Conservation (phyloP, 169 alveolate genomes). For the Neospora caninum region DNA sequence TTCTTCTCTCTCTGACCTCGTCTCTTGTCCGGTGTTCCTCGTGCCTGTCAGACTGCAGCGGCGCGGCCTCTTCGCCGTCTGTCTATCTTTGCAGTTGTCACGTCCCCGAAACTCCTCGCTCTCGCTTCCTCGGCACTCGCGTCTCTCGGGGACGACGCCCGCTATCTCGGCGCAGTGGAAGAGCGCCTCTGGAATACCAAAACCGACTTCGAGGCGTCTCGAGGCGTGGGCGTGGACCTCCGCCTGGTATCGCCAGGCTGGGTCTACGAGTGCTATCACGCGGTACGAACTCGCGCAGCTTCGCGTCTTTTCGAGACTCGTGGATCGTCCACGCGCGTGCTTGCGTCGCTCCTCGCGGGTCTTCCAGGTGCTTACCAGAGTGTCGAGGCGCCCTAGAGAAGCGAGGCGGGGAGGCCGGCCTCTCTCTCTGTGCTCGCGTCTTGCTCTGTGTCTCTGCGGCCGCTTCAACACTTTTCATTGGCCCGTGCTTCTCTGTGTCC, state of each 20-base stretch:
- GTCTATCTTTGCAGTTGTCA: neutral
- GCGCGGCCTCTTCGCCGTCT: neutral
- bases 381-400: no score
- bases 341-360: no score
- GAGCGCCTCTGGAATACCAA: neutral
- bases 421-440: no score
- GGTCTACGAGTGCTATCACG: constrained; percentile 4
- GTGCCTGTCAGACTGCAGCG: neutral
- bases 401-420: no score
- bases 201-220: neutral
- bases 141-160: neutral
- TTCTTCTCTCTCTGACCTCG: neutral
- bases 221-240: neutral
- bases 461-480: no score
- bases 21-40: neutral
- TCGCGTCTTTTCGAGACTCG: no score
- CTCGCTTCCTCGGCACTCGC: neutral
- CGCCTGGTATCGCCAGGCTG: constrained; percentile 6
- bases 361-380: no score
- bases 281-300: neutral
- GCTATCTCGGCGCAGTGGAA: no score
- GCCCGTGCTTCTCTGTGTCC: no score
- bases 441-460: no score
- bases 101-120: neutral
- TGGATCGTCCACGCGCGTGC: neutral